These are phyloP conservation scores for Alopecurus myosuroides DNA, from an alignment of 176 grass and related monocot genomes.

Conservation along the genomic window DNA sequence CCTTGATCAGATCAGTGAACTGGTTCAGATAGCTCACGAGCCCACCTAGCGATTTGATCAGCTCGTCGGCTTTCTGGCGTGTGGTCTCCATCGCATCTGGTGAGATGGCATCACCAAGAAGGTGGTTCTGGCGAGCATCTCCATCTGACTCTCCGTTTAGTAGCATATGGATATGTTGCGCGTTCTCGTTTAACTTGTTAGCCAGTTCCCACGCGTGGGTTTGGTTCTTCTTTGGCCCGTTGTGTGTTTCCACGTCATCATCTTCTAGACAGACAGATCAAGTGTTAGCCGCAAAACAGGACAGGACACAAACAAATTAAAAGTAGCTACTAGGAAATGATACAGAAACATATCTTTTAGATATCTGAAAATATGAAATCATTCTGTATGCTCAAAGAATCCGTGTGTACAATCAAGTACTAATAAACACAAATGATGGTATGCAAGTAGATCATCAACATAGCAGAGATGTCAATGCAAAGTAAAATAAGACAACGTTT, in stretches of 20 bases:
- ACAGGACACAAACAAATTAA: not conserved
- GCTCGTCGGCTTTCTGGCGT: constrained; percentile 53
- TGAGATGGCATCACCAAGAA: not conserved
- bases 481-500: not conserved
- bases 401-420: not conserved
- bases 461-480: not conserved
- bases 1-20: constrained; percentile 70
- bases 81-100: constrained; percentile 34
- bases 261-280: constrained; percentile 16
- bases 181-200: constrained; percentile 58
- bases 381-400: not conserved
- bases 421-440: not conserved
- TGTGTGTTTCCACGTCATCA: not conserved
- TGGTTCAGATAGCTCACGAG: constrained; percentile 68
- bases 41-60: constrained; percentile 63
- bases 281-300: not conserved
- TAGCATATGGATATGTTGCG: constrained; percentile 54
- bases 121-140: constrained; percentile 11
- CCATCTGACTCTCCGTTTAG: constrained; percentile 34
- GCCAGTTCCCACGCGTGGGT: constrained; percentile 42
- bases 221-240: constrained; percentile 21
- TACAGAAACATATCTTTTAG: not conserved
- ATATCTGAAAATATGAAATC: not conserved
- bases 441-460: not conserved
- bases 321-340: not conserved